phyloP scores from a whole-genome alignment of 2,329 filamentous ascomycete genomes.

The Phialemoniopsis sp. region DNA sequence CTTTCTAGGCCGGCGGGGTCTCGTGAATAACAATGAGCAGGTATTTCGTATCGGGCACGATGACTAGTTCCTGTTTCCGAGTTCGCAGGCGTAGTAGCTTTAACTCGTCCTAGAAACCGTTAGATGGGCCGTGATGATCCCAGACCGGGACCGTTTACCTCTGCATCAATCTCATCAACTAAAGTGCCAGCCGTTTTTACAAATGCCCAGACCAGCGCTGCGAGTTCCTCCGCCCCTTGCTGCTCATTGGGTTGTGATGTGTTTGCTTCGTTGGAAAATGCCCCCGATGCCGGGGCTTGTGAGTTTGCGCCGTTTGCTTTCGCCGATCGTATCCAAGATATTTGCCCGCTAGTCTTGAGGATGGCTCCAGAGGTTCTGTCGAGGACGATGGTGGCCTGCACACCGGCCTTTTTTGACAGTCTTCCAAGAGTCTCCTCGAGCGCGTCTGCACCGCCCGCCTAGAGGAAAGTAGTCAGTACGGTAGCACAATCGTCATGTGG shows the following conservation, averaged over 20 bases:
- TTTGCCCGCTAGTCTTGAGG: constrained; percentile 68
- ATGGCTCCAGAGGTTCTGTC: constrained; percentile 70
- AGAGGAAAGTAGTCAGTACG: constrained; percentile 17
- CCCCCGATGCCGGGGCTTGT: constrained; percentile 27
- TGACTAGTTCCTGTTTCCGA: constrained; percentile 81
- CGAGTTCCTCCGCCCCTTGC: constrained; percentile 67
- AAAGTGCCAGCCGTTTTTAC: constrained; percentile 64
- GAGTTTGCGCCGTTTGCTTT: constrained; percentile 12
- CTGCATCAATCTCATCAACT: constrained; percentile 68
- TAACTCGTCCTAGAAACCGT: constrained; percentile 59
- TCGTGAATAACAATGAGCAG: constrained; percentile 77
- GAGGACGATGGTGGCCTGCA: constrained; percentile 73
- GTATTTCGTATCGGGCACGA: constrained; percentile 77
- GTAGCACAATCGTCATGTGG: background rate
- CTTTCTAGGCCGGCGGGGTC: constrained; percentile 60
- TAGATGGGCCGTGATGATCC: background rate
- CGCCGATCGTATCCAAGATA: constrained; percentile 52
- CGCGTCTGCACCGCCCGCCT: constrained; percentile 50
- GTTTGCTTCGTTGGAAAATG: constrained; percentile 40
- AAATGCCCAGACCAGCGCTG: constrained; percentile 72
- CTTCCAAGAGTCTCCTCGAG: constrained; percentile 64
- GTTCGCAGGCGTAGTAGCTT: constrained; percentile 73
- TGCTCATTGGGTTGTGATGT: constrained; percentile 41
- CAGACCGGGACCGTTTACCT: constrained; percentile 37
- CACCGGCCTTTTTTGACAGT: constrained; percentile 72